These are phyloP conservation scores for Cystoisospora suis DNA, from an alignment of 169 alveolate genomes.

Conservation along the genomic window DNA sequence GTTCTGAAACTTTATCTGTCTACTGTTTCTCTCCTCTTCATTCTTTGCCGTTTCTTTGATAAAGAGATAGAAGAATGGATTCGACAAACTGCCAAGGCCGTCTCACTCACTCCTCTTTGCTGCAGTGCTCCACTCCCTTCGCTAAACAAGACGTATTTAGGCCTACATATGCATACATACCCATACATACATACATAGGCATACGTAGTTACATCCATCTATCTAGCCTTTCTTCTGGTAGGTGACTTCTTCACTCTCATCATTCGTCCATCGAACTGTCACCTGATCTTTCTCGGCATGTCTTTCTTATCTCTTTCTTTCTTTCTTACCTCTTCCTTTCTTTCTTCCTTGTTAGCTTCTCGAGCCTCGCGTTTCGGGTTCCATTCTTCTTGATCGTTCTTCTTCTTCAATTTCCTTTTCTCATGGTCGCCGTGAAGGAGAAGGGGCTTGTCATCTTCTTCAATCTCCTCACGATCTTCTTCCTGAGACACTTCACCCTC, in stretches of 20 bases:
- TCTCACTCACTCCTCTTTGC: no score
- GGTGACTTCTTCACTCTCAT: not conserved
- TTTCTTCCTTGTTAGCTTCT: not conserved
- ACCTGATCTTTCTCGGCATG: not conserved
- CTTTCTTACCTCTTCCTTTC: not conserved
- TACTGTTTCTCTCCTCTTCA: no score
- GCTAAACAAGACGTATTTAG: no score
- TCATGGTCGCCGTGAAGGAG: no score
- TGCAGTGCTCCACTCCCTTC: no score
- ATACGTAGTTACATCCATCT: no score
- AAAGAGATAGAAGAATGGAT: no score
- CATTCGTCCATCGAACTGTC: not conserved
- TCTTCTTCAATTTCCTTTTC: not conserved
- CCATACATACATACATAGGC: not conserved
- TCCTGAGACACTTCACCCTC: not conserved
- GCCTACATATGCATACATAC: not conserved
- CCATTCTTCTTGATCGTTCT: not conserved
- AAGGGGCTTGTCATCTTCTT: not conserved
- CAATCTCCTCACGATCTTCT: not conserved
- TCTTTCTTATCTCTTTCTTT: not conserved
- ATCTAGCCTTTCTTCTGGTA: not conserved
- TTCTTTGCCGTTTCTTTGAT: no score
- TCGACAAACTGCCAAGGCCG: no score
- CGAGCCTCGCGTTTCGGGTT: slow-evolving; percentile 16
- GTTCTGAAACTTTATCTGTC: no score